phyloP scores from a whole-genome alignment of 2,329 filamentous ascomycete species.

The Metarhizium robertsii region DNA sequence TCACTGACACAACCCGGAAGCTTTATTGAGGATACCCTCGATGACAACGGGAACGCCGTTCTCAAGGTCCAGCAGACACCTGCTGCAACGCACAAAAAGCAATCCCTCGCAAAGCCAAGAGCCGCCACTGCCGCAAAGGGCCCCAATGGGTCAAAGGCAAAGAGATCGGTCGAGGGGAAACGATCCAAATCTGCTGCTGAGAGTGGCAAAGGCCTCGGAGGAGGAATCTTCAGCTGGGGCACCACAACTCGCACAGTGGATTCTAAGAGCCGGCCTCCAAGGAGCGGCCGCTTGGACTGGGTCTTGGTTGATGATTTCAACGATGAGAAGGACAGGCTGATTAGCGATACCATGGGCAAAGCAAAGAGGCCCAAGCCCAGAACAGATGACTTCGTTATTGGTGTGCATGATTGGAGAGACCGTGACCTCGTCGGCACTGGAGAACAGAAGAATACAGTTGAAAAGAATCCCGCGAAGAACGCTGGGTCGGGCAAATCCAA shows the following conservation, averaged over 20 bases:
- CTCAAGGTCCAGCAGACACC: slow-evolving; percentile 42
- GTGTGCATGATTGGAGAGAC: slow-evolving; percentile 81
- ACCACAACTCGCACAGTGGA: slow-evolving; percentile 19
- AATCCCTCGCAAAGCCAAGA: slow-evolving; percentile 16
- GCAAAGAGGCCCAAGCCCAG: slow-evolving; percentile 11
- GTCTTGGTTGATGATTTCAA: slow-evolving; percentile 58
- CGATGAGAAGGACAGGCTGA: slow-evolving; percentile 38
- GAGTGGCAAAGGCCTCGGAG: slow-evolving; percentile 1
- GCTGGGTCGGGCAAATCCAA: slow-evolving; percentile 1
- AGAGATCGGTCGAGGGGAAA: slow-evolving; percentile 17
- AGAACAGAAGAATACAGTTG: slow-evolving; percentile 1
- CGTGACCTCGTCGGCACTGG: slow-evolving; percentile 39
- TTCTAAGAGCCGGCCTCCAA: slow-evolving; percentile 57
- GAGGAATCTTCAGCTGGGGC: slow-evolving; percentile 25
- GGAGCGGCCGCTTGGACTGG: slow-evolving; percentile 68
- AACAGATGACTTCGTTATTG: slow-evolving; percentile 58
- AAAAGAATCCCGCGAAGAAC: neutral
- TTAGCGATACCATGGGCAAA: slow-evolving; percentile 29
- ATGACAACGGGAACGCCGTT: slow-evolving; percentile 49
- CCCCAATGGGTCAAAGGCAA: slow-evolving; percentile 16
- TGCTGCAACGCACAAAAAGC: slow-evolving; percentile 25
- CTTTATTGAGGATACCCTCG: slow-evolving; percentile 49
- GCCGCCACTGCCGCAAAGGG: slow-evolving; percentile 18
- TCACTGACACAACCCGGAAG: slow-evolving; percentile 69
- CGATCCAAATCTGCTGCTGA: slow-evolving; percentile 10